These are phyloP conservation scores for Botrytis elliptica DNA, from an alignment of 2,329 filamentous ascomycete species.

Conservation along the genomic window DNA sequence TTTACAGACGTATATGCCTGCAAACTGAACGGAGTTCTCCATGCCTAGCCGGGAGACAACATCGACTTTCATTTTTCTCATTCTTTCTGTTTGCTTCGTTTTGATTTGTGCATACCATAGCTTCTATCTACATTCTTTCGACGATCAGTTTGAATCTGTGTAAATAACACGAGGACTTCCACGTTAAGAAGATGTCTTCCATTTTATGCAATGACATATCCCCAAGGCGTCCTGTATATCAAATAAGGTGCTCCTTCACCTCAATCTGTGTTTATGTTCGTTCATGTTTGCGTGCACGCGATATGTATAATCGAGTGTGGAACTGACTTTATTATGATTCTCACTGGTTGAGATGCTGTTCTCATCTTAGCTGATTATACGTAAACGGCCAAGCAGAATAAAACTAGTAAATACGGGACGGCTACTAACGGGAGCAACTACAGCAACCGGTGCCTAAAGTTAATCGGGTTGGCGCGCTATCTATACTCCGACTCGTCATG, in stretches of 20 bases:
- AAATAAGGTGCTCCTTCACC: neutral
- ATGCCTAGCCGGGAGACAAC: neutral
- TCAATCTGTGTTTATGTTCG: too few species aligned
- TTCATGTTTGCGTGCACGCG: neutral
- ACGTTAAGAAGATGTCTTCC: neutral
- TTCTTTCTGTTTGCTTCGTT: neutral
- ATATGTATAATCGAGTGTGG: too few species aligned
- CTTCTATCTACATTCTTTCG: neutral
- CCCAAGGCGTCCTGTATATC: neutral
- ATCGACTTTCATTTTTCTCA: neutral
- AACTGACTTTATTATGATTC: fast-evolving
- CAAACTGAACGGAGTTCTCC: neutral
- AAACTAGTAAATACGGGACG: neutral
- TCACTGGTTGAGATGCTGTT: too few species aligned
- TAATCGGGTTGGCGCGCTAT: neutral
- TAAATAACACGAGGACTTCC: neutral
- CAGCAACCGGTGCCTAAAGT: neutral
- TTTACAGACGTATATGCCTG: neutral
- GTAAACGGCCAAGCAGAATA: neutral
- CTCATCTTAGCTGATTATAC: too few species aligned
- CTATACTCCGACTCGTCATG: neutral
- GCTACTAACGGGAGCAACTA: neutral
- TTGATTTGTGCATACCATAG: neutral
- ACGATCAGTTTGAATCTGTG: neutral
- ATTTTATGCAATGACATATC: neutral